Evolutionary conservation across 192 early-diverging fungal species (phyloP).

Genomic region (Podochytrium sp.): DNA sequence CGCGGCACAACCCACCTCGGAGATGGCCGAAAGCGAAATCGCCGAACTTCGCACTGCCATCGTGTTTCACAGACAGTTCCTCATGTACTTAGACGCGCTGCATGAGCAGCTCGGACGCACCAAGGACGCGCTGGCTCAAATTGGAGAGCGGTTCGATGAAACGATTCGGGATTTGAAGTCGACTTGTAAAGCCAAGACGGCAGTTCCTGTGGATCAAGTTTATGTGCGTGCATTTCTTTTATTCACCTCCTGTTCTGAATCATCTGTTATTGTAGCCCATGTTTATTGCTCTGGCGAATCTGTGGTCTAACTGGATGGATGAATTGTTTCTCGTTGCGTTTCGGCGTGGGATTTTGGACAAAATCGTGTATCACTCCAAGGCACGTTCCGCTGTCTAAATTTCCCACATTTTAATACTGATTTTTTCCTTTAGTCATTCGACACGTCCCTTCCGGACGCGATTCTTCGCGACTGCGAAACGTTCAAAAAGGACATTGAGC

Average conservation of each 20-base stretch:
- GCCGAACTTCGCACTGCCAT: conserved; percentile 39
- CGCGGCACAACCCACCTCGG: conserved; percentile 31
- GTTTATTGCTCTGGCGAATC: conserved; percentile 55
- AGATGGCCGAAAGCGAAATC: conserved; percentile 22
- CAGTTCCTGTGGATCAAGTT: conserved; percentile 67
- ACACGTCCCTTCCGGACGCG: conserved; percentile 41
- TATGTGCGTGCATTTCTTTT: conserved; percentile 44
- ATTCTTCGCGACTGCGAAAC: conserved; percentile 22
- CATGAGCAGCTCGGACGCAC: conserved; percentile 51
- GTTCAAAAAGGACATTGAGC: conserved; percentile 56
- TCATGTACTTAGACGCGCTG: conserved; percentile 65
- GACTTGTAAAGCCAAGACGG: conserved; percentile 60
- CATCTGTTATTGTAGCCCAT: conserved; percentile 46
- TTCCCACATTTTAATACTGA: background rate
- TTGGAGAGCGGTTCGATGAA: conserved; percentile 48
- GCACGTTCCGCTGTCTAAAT: conserved; percentile 30
- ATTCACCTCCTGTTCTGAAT: too few relatives aligned
- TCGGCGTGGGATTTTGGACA: conserved; percentile 55
- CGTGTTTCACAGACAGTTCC: conserved; percentile 54
- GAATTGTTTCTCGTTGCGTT: conserved; percentile 60
- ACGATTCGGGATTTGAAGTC: conserved; percentile 53
- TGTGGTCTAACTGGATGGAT: conserved; percentile 58
- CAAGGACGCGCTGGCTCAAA: conserved; percentile 29
- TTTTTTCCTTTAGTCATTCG: conserved; percentile 37
- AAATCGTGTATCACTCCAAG: conserved; percentile 40